Percentiles rank a stretch among this genome's conserved stretches.
Conservation (phyloP, 805 yeast species). For the Starmerella vaccinii region DNA sequence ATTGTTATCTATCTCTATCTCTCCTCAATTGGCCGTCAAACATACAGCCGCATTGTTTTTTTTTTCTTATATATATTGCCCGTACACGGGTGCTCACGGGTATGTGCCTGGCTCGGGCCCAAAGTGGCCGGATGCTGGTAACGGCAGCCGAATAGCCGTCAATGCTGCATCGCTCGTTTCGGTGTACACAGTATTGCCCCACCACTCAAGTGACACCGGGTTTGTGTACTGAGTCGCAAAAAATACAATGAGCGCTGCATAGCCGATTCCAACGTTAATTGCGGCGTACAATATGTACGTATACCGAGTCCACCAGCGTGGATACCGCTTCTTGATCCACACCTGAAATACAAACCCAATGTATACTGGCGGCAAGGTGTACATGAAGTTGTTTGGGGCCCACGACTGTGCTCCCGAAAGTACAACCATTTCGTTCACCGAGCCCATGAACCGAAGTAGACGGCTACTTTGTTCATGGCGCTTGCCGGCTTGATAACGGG, state of each 20-base stretch:
- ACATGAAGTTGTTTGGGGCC: constrained; percentile 40
- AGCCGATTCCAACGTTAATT: constrained; percentile 41
- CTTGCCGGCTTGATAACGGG: constrained; percentile 18
- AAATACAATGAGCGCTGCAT: constrained; percentile 39
- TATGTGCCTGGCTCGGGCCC: constrained; percentile 13
- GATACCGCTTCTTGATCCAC: constrained; percentile 35
- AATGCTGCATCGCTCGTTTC: constrained; percentile 1
- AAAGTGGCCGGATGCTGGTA: constrained; percentile 8
- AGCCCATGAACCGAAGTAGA: not conserved
- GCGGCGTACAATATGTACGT: constrained; percentile 42
- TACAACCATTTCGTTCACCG: constrained; percentile 16
- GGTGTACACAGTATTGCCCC: constrained; percentile 36
- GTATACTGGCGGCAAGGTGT: constrained; percentile 34
- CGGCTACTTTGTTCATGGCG: constrained; percentile 29
- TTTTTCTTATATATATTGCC: not conserved
- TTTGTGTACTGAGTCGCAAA: constrained; percentile 32
- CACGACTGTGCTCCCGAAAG: constrained; percentile 21
- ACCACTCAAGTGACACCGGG: constrained; percentile 34
- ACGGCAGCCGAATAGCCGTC: not conserved
- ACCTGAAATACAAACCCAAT: constrained; percentile 38
- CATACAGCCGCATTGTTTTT: too few relatives aligned
- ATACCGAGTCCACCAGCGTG: constrained; percentile 45
- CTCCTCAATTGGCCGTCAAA: too few relatives aligned
- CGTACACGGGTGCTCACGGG: constrained; percentile 1
- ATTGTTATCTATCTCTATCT: too few relatives aligned